Evolutionary conservation across 2,329 filamentous ascomycete genomes (phyloP).

Genomic region (Exophiala sideris): DNA sequence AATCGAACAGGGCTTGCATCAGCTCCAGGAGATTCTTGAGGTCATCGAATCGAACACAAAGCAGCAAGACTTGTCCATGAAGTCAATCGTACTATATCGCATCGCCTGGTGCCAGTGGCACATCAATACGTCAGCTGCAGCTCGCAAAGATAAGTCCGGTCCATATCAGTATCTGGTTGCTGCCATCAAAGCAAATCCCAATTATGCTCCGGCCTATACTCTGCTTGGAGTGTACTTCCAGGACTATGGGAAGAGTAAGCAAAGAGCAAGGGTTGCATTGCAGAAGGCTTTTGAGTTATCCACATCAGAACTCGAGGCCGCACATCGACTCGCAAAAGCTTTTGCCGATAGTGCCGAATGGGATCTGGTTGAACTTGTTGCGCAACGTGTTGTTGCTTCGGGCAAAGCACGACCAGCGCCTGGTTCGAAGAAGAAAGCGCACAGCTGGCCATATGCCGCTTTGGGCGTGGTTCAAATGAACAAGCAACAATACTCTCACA

Average conservation of each 20-base stretch:
- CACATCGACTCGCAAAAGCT: slow-evolving; percentile 76
- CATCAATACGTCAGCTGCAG: slow-evolving; percentile 67
- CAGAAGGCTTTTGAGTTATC: slow-evolving; percentile 96
- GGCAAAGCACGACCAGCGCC: slow-evolving; percentile 86
- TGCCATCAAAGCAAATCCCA: slow-evolving; percentile 80
- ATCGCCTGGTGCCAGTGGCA: slow-evolving; percentile 87
- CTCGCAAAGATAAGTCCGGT: slow-evolving; percentile 74
- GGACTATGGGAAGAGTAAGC: slow-evolving; percentile 84
- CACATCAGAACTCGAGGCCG: slow-evolving; percentile 77
- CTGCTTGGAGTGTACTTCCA: slow-evolving; percentile 86
- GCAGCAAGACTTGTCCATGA: slow-evolving; percentile 63
- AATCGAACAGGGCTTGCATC: slow-evolving; percentile 62
- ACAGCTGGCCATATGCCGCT: slow-evolving; percentile 94
- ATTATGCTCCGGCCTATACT: slow-evolving; percentile 86
- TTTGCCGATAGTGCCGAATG: slow-evolving; percentile 92
- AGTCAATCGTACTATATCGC: slow-evolving; percentile 81
- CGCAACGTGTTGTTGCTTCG: slow-evolving; percentile 88
- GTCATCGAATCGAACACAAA: slow-evolving; percentile 60
- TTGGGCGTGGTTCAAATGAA: slow-evolving; percentile 92
- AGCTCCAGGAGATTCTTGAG: slow-evolving; percentile 67
- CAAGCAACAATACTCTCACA: slow-evolving; percentile 83
- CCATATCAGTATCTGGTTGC: slow-evolving; percentile 81
- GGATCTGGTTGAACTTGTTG: slow-evolving; percentile 92
- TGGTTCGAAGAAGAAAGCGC: slow-evolving; percentile 85
- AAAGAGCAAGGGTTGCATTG: slow-evolving; percentile 84